Evolutionary conservation across 176 grass and related monocot species (phyloP), one percentile per base, ranked within the genome.

Genomic region (Ananas comosus): DNA sequence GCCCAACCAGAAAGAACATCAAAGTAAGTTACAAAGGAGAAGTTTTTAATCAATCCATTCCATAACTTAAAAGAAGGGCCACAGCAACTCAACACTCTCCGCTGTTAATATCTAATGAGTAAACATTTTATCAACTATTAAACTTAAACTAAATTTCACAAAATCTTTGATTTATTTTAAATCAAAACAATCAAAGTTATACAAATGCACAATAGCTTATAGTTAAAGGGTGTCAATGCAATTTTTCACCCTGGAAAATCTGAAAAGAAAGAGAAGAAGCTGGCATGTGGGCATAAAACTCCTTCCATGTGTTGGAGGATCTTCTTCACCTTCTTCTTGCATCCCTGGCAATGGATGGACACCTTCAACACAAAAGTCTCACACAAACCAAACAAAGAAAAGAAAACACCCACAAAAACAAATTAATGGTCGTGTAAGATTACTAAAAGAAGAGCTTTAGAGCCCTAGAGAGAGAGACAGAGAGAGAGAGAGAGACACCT

Each of bases 301-400:
- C 94, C 94, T 0, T 97, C 86, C 9, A 97, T 90, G 81, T 97
- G 92, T 59, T 85, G 78, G 28, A 96, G 88, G 57, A 96, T 79
- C 78, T 96, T 96, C 88, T 89, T 96, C 13, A 96, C 88, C 78
- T 96, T 96, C 83, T 91, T 91, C 80, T 86, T 85, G 69, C 92
- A 96, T 7, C 92, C 92, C 65, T 96, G 88, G 27, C 92, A 96
- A 76, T 96, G 92, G n/a, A 96, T 89, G 79, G 91, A 88, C 47
- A 96, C 92, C 64, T 91, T 96, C 27, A 96, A 64, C 53, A 91
- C 80, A 49, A 78, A 89, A 24, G 85, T 96, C 92, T 96, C n/a
- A 83, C 1, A 54, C n/a, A 29, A 61, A 8, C 4, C 1, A 3
- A 59, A 18, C 21, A 21, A 17, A 21, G 1, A 17, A 13, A 59